Evolutionary conservation across 1,284 basidiomycete species (phyloP), one percentile per base, ranked within the genome.

Genomic region (Blastosporella zonata): DNA sequence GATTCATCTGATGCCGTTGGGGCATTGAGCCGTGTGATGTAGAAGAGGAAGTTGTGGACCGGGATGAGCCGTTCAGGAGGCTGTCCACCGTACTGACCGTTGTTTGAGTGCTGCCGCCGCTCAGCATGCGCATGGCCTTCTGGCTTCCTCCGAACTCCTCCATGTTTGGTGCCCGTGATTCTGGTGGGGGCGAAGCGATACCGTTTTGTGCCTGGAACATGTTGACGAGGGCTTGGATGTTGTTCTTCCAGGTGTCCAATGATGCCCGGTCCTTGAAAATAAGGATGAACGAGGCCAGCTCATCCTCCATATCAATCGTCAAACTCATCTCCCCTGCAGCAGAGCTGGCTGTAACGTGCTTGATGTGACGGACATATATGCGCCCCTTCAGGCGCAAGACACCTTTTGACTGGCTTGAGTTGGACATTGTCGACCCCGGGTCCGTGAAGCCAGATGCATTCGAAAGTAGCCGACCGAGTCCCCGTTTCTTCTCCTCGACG

Each of bases 281-380:
- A 45, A 99, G 79, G 60, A 97, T 93, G 68, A 99, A 97, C 37
- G 88, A 89, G 56, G 97, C 94, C 46, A 97, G 74, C 62, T 96
- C 93, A 62, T 97, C 93, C 67, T 95, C 90, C 90, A 97, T 94
- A 59, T 92, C 87, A 61, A 97, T 94, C 5, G 92, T 95, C 56
- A 97, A 74, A 60, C 86, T 92, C 68, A 93, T 78, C 67, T 96
- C 91, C 34, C 84, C 84, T 2, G 80, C 75, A 1, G 85, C 80
- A 2, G 82, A 85, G 21, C 85, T 84, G 52, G 93, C 87, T 15
- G 84, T 82, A 38, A 97, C 87, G 44, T 87, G 82, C 57, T 87
- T 86, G 67, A 98, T 95, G 67, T 97, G 94, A 27, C 88, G 80
- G 40, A 97, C 86, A 67, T 94, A 97, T 59, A 99, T 97, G 33